Evolutionary conservation across 352 stramenopile species (phyloP), one percentile per base, ranked within the genome.

Genomic region (Detonula confervacea): DNA sequence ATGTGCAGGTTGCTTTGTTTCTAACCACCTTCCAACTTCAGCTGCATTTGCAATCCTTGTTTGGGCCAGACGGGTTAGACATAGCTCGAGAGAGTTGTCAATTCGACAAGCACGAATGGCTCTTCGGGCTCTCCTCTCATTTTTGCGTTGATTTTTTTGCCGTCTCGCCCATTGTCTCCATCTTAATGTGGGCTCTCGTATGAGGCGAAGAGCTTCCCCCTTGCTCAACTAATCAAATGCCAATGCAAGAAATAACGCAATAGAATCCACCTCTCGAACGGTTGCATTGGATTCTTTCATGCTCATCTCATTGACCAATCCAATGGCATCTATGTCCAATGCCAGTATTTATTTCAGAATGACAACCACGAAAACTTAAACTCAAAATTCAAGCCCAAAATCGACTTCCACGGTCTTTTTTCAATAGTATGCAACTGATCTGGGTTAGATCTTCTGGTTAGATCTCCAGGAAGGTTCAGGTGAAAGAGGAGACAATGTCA

Each of bases 91-190:
- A 14, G 35, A 20, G 46, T 52, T 63, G 4, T 63, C 29, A 2
- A 69, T 67, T 46, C 68, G 29, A 63, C 51, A 67, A 24, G 57
- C 59, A 47, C 68, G 68, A 44, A 77, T 54, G 29, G 59, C 59
- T 46, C 46, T 33, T 44, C 57, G 27, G 24, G 57, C 39, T 49
- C 42, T 27, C 22, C 29, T 77, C 16, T 70, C 68, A 14, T 30
- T 27, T 35, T 54, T 11, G 16, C 46, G 42, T 33, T 64, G 68
- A 37, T n/a, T 8, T 44, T 54, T 63, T 56, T 77, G 2, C n/a
- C 57, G 12, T 46, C 33, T 52, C 0, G 68, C 18, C 42, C 20
- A 39, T 29, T 44, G 60, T 18, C 35, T 55, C 68, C 68, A 77
- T 22, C 29, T 25, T 77, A 5, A 20, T 22, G 51, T 54, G 9